These are phyloP conservation scores for Carallia pectinifolia DNA, from an alignment of 345 rosid genomes.

Conservation along the genomic window DNA sequence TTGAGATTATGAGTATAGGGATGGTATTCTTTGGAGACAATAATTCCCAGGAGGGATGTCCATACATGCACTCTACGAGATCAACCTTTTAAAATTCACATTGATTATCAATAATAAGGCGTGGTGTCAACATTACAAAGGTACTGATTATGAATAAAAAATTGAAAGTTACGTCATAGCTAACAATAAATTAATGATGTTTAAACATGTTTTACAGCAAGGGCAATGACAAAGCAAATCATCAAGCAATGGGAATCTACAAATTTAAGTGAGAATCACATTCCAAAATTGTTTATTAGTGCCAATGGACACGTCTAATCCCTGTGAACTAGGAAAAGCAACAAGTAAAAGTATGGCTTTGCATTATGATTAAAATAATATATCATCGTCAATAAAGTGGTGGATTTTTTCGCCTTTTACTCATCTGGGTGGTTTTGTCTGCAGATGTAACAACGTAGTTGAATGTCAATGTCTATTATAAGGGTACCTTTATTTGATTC, in stretches of 20 bases:
- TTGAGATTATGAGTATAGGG: too few relatives aligned
- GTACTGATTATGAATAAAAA: conserved; percentile 11
- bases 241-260: conserved; percentile 8
- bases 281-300: not conserved
- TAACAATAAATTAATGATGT: conserved; percentile 15
- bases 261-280: conserved; percentile 23
- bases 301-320: not conserved
- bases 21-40: not conserved
- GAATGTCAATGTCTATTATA: too few relatives aligned
- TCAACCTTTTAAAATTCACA: not conserved
- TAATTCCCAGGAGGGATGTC: not conserved
- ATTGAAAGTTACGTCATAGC: conserved; percentile 30
- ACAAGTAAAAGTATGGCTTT: too few relatives aligned
- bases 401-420: too few relatives aligned
- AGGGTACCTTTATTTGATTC: too few relatives aligned
- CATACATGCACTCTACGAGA: too few relatives aligned
- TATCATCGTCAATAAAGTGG: too few relatives aligned
- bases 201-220: conserved; percentile 28
- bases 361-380: too few relatives aligned
- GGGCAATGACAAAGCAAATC: conserved; percentile 18
- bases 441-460: too few relatives aligned
- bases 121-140: conserved; percentile 1
- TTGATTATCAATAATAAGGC: not conserved
- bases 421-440: too few relatives aligned
- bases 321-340: too few relatives aligned